Evolutionary conservation across 805 yeast species (phyloP), one percentile per base, ranked within the genome.

Genomic region (Dipodascus albidus): DNA sequence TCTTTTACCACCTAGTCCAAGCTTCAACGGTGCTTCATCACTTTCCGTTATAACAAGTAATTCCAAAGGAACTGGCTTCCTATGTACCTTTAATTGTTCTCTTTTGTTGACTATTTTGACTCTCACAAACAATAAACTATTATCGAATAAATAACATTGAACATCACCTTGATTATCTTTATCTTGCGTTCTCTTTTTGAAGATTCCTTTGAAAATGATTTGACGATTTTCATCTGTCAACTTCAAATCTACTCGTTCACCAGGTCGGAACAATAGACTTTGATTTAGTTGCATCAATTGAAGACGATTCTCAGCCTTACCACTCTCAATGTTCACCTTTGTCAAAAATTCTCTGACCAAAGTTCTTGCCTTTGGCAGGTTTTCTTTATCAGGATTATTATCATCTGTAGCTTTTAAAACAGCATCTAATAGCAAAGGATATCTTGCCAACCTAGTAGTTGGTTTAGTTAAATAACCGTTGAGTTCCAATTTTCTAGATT

Each of bases 401-500:
- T 83, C 83, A 52, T 76, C 79, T 0, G 98, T 89, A 58, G 81
- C 79, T 66, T 93, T 91, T 58, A 87, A 73, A 35, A 93, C 86
- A 50, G 91, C 93, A 54, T 80, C 83, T 21, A 91, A 74, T 54
- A 93, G 74, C 50, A 93, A 71, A 58, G 95, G 96, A 69, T 93
- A 93, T 59, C 98, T 76, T 8, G 97, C 98, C 31, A 96, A 89
- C 66, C 99, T 79, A 15, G 96, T 89, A 1, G 96, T 90, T 51
- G 98, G 97, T 64, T 91, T 95, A 3, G 96, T 87, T 58, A 93
- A 75, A 63, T 89, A 93, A 0, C 98, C 93, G 23, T 91, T 86
- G 52, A 93, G 82, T 68, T 95, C 97, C 55, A 91, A 80, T 69
- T 89, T 87, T 62, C 96, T 78, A 38, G 88, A 80, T 71, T 87